phyloP scores from a whole-genome alignment of 805 yeast species.

The Nakazawaea laoshanensis region DNA sequence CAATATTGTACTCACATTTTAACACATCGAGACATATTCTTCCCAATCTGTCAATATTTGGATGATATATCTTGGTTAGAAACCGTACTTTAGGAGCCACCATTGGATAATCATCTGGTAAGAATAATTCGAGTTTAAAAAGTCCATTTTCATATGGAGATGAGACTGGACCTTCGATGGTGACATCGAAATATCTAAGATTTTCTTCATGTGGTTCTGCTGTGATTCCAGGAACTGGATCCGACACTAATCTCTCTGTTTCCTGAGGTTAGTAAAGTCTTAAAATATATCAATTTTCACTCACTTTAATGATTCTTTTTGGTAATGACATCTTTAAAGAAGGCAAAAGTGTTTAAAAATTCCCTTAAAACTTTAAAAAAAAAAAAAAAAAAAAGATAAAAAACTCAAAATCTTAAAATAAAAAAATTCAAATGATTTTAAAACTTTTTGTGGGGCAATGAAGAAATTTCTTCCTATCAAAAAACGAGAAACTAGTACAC shows the following conservation, averaged over 20 bases:
- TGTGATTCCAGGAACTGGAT: constrained; percentile 93
- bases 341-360: too few relatives aligned
- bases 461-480: not conserved
- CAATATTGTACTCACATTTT: constrained; percentile 34
- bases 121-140: constrained; percentile 75
- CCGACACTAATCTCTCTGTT: constrained; percentile 84
- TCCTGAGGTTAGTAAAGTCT: constrained; percentile 36
- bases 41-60: constrained; percentile 91
- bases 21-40: constrained; percentile 92
- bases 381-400: too few relatives aligned
- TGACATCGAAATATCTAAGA: constrained; percentile 84
- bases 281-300: constrained; percentile 17
- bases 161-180: constrained; percentile 83
- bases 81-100: constrained; percentile 95
- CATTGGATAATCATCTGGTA: constrained; percentile 98
- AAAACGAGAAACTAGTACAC: constrained; percentile 1
- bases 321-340: constrained; percentile 66
- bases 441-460: not conserved
- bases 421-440: too few relatives aligned
- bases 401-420: too few relatives aligned
- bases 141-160: constrained; percentile 84
- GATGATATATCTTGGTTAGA: constrained; percentile 90
- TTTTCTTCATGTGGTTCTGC: constrained; percentile 94
- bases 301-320: constrained; percentile 81
- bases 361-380: too few relatives aligned